Conservation (phyloP, 352 stramenopile genomes). For the Phytophthora macrochlamydospora region DNA sequence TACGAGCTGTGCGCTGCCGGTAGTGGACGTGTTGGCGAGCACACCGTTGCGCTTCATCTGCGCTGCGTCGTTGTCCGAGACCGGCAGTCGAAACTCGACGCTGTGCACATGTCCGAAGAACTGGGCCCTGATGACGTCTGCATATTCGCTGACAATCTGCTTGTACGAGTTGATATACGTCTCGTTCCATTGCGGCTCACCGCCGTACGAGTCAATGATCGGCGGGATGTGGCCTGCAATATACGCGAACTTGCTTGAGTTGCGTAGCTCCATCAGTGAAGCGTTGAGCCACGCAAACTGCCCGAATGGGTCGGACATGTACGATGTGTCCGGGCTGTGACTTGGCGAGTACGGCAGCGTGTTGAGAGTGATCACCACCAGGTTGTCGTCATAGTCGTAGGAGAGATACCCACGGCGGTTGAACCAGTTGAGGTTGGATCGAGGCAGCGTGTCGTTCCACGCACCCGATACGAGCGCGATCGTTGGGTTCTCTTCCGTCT, state of each 20-base stretch:
- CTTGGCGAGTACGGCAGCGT: constrained; percentile 79
- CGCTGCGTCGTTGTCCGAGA: constrained; percentile 15
- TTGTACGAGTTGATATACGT: constrained; percentile 87
- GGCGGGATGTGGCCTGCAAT: constrained; percentile 92
- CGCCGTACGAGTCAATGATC: constrained; percentile 86
- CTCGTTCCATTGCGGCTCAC: constrained; percentile 84
- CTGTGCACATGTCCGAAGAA: constrained; percentile 94
- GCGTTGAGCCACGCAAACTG: constrained; percentile 91
- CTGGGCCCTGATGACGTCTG: constrained; percentile 77
- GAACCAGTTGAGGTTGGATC: constrained; percentile 57
- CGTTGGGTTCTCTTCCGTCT: constrained; percentile 55
- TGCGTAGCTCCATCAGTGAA: constrained; percentile 58
- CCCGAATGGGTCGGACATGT: constrained; percentile 78
- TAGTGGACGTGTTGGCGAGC: constrained; percentile 12
- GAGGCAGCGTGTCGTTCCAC: constrained; percentile 60
- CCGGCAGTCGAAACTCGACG: constrained; percentile 86
- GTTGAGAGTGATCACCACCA: constrained; percentile 79
- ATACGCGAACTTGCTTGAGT: constrained; percentile 65
- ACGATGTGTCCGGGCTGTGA: constrained; percentile 65
- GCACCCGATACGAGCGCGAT: constrained; percentile 56
- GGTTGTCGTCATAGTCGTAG: constrained; percentile 67
- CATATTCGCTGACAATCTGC: constrained; percentile 63
- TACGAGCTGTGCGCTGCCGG: constrained; percentile 38
- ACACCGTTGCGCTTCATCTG: constrained; percentile 20
- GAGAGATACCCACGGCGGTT: constrained; percentile 64